Conservation (phyloP, 441 rosid genomes). For the Pelargonium cotyledonis region DNA sequence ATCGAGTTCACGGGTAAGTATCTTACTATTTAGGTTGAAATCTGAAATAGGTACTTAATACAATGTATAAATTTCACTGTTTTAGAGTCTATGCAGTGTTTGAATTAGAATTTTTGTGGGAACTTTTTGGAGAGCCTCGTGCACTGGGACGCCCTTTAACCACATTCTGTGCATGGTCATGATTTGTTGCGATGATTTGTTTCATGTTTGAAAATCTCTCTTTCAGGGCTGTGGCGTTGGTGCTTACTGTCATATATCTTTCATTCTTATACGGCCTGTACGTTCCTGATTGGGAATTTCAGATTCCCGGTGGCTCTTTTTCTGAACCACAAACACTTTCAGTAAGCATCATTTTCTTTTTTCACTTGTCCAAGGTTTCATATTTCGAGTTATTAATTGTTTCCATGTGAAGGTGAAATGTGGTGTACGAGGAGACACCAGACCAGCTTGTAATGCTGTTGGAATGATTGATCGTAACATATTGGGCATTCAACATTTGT, state of each 20-base stretch:
- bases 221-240: constrained; percentile 46
- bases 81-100: too few relatives aligned
- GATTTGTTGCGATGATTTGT: background rate
- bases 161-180: background rate
- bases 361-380: constrained; percentile 7
- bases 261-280: constrained; percentile 53
- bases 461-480: constrained; percentile 68
- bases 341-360: constrained; percentile 29
- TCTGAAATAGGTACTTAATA: too few relatives aligned
- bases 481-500: constrained; percentile 60
- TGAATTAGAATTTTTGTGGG: too few relatives aligned
- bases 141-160: background rate
- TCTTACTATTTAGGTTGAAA: too few relatives aligned
- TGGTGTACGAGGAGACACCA: constrained; percentile 59
- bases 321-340: constrained; percentile 33
- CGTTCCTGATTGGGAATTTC: constrained; percentile 77
- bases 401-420: constrained; percentile 57
- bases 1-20: background rate
- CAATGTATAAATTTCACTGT: too few relatives aligned
- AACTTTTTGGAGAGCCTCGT: too few relatives aligned
- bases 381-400: background rate
- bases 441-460: constrained; percentile 78
- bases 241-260: constrained; percentile 41
- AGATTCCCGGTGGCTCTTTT: constrained; percentile 41
- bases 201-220: constrained; percentile 5